Percentiles rank a stretch among this genome's conserved stretches.
Conservation (phyloP, 2,329 filamentous ascomycete species). For the Trichoderma sp. region DNA sequence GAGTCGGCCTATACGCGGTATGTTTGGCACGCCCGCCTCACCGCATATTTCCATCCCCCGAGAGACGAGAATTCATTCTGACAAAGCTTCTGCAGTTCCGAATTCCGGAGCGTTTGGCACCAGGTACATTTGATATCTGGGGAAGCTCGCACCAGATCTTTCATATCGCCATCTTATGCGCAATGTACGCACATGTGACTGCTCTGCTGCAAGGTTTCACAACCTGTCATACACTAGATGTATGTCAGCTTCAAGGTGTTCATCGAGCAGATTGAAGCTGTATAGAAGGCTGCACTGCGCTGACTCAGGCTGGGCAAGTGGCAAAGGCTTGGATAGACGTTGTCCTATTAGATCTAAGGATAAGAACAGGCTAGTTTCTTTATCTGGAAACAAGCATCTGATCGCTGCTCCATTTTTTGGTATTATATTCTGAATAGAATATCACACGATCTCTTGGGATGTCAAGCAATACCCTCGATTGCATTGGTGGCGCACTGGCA, state of each 20-base stretch:
- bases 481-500: too few species aligned
- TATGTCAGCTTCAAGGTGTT: constrained; percentile 1
- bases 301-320: not conserved
- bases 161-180: constrained; percentile 5
- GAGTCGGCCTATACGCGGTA: not conserved
- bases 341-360: not conserved
- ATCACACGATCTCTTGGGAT: not conserved
- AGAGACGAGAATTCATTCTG: not conserved
- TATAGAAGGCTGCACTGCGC: not conserved
- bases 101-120: not conserved
- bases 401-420: not conserved
- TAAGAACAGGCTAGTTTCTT: not conserved
- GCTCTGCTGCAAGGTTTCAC: constrained; percentile 1
- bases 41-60: not conserved
- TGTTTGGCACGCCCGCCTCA: not conserved
- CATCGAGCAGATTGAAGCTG: not conserved
- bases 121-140: not conserved
- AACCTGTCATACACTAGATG: not conserved
- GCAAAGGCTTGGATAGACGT: not conserved
- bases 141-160: constrained; percentile 2
- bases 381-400: not conserved
- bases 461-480: too few species aligned
- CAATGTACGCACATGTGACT: not conserved
- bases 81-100: not conserved
- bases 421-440: not conserved